Conservation (phyloP, 2,329 filamentous ascomycete genomes). For the Lecanosticta acicola region DNA sequence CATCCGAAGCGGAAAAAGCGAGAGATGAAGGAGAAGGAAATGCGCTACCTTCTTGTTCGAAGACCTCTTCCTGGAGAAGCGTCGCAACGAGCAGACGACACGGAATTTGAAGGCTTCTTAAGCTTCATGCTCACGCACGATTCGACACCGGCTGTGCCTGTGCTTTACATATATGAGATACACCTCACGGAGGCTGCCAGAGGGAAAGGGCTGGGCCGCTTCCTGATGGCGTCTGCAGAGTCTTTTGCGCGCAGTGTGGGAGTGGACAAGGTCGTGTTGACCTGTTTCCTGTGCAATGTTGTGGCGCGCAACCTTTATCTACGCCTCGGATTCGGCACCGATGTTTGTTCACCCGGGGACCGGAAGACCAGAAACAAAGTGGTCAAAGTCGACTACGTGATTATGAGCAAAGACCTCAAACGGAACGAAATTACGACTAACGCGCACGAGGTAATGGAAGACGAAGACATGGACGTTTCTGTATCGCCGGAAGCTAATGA, state of each 20-base stretch:
- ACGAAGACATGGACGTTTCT: neutral
- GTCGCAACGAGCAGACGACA: constrained; percentile 23
- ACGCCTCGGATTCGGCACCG: constrained; percentile 51
- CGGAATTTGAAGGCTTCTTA: constrained; percentile 38
- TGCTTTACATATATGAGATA: constrained; percentile 75
- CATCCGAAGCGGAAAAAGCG: constrained; percentile 47
- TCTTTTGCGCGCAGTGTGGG: constrained; percentile 50
- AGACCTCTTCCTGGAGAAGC: neutral
- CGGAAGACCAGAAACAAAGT: constrained; percentile 45
- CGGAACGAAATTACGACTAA: neutral
- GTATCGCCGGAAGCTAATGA: constrained; percentile 1
- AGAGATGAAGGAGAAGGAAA: constrained; percentile 63
- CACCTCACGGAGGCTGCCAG: constrained; percentile 57
- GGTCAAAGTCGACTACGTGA: constrained; percentile 48
- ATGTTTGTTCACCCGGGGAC: constrained; percentile 49
- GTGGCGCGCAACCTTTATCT: constrained; percentile 57
- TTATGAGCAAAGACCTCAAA: constrained; percentile 43
- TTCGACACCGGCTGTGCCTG: constrained; percentile 51
- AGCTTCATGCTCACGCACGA: constrained; percentile 70
- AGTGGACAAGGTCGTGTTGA: constrained; percentile 67
- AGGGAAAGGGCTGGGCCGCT: constrained; percentile 56
- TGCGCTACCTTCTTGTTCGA: constrained; percentile 61
- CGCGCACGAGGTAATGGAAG: constrained; percentile 5
- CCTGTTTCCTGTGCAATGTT: constrained; percentile 61
- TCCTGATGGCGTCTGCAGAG: constrained; percentile 55